These are phyloP conservation scores for Lentithecium fluviatile DNA, from an alignment of 495 filamentous ascomycete species.

Conservation along the genomic window DNA sequence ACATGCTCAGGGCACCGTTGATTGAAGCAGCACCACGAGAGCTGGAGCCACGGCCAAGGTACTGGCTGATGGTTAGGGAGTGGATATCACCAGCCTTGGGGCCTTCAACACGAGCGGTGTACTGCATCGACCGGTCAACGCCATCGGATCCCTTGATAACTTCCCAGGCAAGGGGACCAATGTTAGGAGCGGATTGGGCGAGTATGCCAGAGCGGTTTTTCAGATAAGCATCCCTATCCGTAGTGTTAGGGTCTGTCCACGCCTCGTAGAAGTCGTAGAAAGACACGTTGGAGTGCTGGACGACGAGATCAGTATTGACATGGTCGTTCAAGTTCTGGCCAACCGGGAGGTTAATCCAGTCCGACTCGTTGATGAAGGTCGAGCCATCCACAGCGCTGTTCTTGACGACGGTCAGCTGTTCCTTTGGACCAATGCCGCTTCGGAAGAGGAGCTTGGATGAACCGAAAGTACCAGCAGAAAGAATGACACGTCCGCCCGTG, in stretches of 20 bases:
- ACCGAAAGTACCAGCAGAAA: slow-evolving; percentile 70
- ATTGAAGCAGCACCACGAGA: slow-evolving; percentile 65
- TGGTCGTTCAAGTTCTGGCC: slow-evolving; percentile 74
- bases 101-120: slow-evolving; percentile 60
- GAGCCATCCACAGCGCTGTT: slow-evolving; percentile 35
- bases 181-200: slow-evolving; percentile 68
- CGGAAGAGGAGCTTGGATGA: slow-evolving; percentile 65
- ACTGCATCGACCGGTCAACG: slow-evolving; percentile 64
- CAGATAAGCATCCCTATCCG: slow-evolving; percentile 51
- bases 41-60: slow-evolving; percentile 62
- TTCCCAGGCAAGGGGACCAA: slow-evolving; percentile 62
- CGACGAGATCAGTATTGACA: slow-evolving; percentile 59
- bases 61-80: slow-evolving; percentile 63
- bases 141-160: slow-evolving; percentile 61
- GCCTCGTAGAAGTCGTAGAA: slow-evolving; percentile 67
- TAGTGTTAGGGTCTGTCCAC: slow-evolving; percentile 49
- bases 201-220: slow-evolving; percentile 59
- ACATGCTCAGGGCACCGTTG: slow-evolving; percentile 54
- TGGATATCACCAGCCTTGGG: slow-evolving; percentile 21
- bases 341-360: slow-evolving; percentile 74
- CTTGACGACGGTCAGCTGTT: slow-evolving; percentile 41
- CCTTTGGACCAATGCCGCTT: slow-evolving; percentile 42
- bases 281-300: slow-evolving; percentile 59
- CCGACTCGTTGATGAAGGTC: slow-evolving; percentile 53
- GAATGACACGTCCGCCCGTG: slow-evolving; percentile 61